Base-by-base conservation (phyloP, 176 grass and related monocot genomes). In the Oryza glumipatula region DNA sequence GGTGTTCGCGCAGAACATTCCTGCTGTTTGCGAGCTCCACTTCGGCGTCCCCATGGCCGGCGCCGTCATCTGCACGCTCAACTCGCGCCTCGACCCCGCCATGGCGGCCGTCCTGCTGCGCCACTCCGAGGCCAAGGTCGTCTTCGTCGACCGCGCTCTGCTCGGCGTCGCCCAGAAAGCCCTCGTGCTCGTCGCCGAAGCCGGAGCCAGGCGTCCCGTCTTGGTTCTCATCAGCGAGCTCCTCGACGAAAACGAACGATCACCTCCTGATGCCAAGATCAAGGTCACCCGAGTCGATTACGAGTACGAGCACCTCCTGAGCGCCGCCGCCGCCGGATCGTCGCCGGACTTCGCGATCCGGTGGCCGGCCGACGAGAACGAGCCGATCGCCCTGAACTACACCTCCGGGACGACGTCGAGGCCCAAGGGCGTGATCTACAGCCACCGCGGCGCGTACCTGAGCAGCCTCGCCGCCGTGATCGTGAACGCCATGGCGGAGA, bases 371-470 rank as follows among this genome's bases (percentile, higher is more conserved):
- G 93, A 98, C 32, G 89, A 98, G 87, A 89, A 89, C 76, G 88
- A 94, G 24, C 89, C 88, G 26, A 94, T 95, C 80, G 87, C 91
- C 2, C 74, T 98, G 7, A 98, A 92, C 74, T 98, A 98, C 89
- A 98, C 91, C 16, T 98, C 96, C 9, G 91, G 88, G 17, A 95
- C 91, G 70, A 98, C 93, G 51, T 92, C 89, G 6, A 78, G 89
- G 44, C 93, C 96, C 5, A 95, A 95, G 86, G 96, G 91, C 70
- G 88, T 95, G 30, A 90, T 95, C 80, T 95, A 95, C 78, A 94
- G 26, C 67, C 96, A 94, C 82, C 87, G 91, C 17, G 91, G 93
- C 2, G 89, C 88, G 12, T 98, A 90, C 83, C 87, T 95, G 3
- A 98, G 92, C 72, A 30, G 77, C 65, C 80, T 98, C 3, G 80